Base-by-base conservation (phyloP, 2,329 filamentous ascomycete species). In the Aspergillus persii region DNA sequence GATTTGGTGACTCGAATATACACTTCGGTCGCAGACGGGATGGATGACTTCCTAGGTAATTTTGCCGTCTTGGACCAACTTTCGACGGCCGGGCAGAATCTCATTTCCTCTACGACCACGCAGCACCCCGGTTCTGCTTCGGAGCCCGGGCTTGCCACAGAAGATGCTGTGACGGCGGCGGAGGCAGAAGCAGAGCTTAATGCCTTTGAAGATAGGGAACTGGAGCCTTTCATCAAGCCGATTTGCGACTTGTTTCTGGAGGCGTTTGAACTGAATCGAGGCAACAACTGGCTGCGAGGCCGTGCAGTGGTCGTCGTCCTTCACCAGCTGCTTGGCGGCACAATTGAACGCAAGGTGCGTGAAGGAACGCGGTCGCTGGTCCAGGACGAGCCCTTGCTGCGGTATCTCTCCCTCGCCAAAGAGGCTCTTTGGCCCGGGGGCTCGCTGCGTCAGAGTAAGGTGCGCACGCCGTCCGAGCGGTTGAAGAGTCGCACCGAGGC, bases 211-310 rank as follows among this genome's bases (percentile, higher is more conserved):
- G 89, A 91, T 71, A 89, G 88, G 69, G 92, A 96, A 68, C 82
- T 92, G 2, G 92, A 96, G 71, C 95, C 95, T 1, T 98, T 99
- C 70, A 95, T 99, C 69, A 99, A 97, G 73, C 96, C 95, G 3
- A 97, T 99, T 62, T 97, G 93, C 76, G 95, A 99, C 74, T 88
- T 99, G 61, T 99, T 99, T 77, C 84, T 99, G 15, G 95, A 99
- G 73, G 86, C 92, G 0, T 99, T 99, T 71, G 93, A 96, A 71
- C 84, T 99, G 44, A 96, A 97, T 74, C 88, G 89, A 61, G 93
- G 94, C 46, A 97, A 96, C 76, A 98, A 96, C 75, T 99, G 95
- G 96, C 86, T 99, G 3, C 90, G 96, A 46, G 96, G 95, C 0
- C 88, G 95, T 26, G 95, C 95, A 0, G 95, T 98, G 1, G 94